Evolutionary conservation across 495 filamentous ascomycete species (phyloP), one percentile per base, ranked within the genome.

Genomic region (Hyaloscypha hepaticicola): DNA sequence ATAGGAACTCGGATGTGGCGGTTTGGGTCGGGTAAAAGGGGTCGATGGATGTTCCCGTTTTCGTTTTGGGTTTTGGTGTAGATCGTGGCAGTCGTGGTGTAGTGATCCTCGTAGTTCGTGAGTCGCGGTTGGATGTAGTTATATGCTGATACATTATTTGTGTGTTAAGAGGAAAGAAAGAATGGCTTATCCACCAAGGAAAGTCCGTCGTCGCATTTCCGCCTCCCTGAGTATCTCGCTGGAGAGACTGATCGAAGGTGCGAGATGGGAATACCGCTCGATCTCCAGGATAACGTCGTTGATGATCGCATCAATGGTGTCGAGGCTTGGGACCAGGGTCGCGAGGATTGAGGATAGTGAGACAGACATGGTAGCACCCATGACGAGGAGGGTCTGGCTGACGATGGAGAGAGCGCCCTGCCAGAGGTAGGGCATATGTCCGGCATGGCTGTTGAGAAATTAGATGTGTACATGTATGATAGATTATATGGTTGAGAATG

Each of bases 401-500:
- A 93, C 88, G 70, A 94, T 89, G 56, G 87, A 91, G 50, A 93
- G 80, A 2, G 90, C 90, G 34, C 90, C 90, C 77, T 92, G 90
- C 89, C 89, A 92, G 19, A 93, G 81, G 76, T 93, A 93, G n/a
- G 90, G 90, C 74, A 94, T 87, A 69, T 93, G 90, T 62, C 90
- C 90, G 69, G 89, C 89, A 69, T 91, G 90, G 78, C 84, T 87
- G 73, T 21, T 14, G 19, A 24, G 9, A 41, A 14, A 58, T 58
- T 29, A 58, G 56, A 24, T 19, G n/a, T n/a, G n/a, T n/a, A 22
- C n/a, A 12, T 59, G 34, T 64, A 63, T 57, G 53, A 38, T 34
- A 49, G 33, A 49, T 41, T 41, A 53, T 61, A 21, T 12, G 19
- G 28, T 49, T 21, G n/a, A 12, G 62, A 52, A 41, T 11, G 52